Conservation (phyloP, 768 basidiomycete genomes). For the Tulasnella sp. region DNA sequence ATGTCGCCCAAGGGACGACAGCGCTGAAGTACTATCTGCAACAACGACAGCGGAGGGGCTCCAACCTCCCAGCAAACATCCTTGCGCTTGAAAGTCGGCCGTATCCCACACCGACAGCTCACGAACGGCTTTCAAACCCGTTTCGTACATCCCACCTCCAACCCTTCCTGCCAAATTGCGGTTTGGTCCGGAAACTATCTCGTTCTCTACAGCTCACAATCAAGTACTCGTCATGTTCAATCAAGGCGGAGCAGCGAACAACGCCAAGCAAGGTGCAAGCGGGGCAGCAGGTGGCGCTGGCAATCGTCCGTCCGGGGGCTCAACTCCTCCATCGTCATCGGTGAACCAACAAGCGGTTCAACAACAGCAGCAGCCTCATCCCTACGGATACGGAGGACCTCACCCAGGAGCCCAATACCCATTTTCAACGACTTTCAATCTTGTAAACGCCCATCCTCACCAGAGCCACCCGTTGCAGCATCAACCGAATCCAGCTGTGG, state of each 20-base stretch:
- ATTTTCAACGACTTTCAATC: neutral
- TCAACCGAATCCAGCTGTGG: neutral
- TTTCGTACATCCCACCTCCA: neutral
- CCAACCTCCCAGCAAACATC: neutral
- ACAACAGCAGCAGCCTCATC: constrained; percentile 9
- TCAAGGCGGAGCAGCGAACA: neutral
- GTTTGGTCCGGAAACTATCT: neutral
- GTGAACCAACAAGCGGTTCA: neutral
- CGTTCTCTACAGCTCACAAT: neutral
- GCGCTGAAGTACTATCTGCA: neutral
- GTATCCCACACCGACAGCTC: neutral
- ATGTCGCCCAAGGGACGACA: neutral
- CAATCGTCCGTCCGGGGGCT: neutral
- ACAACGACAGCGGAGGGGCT: neutral
- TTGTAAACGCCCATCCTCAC: neutral
- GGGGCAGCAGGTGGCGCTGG: neutral
- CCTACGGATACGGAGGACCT: neutral
- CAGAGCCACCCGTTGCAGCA: neutral
- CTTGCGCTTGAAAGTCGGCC: neutral
- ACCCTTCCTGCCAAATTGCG: neutral
- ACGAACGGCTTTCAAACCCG: neutral
- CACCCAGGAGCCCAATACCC: neutral
- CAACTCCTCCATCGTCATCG: neutral
- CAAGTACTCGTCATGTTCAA: neutral
- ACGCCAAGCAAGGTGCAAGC: neutral